These are phyloP conservation scores for Liquidambar formosana DNA, from an alignment of 164 flowering plant genomes.

Conservation along the genomic window DNA sequence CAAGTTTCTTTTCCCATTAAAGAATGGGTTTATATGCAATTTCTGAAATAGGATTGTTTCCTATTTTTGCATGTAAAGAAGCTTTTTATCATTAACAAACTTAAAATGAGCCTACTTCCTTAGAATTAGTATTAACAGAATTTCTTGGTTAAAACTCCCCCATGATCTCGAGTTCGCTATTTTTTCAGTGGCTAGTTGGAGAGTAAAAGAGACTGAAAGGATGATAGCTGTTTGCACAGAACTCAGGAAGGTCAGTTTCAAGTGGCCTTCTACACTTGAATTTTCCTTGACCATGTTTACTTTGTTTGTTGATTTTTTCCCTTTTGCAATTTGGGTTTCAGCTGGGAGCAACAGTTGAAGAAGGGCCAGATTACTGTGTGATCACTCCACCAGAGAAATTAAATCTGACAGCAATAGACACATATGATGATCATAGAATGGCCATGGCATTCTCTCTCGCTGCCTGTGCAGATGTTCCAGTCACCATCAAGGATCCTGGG, in stretches of 20 bases:
- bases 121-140: no score
- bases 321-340: constrained; percentile 17
- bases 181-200: constrained; percentile 94
- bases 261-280: neutral
- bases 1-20: no score
- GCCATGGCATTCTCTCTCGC: constrained; percentile 99
- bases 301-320: neutral
- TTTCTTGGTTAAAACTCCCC: neutral
- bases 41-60: no score
- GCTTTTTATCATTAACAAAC: no score
- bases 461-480: constrained; percentile 93
- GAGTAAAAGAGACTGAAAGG: constrained; percentile 97
- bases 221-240: constrained; percentile 99
- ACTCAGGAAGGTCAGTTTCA: constrained; percentile 77
- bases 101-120: no score
- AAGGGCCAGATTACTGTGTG: constrained; percentile 95
- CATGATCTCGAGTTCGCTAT: neutral
- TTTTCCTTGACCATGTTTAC: neutral
- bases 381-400: constrained; percentile 94
- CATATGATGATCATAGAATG: constrained; percentile 98
- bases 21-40: no score
- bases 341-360: constrained; percentile 96
- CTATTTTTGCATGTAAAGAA: no score
- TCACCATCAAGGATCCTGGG: constrained; percentile 90
- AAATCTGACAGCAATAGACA: constrained; percentile 81